These are phyloP conservation scores for Peniophora sp. DNA, from an alignment of 1,284 basidiomycete species.

Conservation along the genomic window DNA sequence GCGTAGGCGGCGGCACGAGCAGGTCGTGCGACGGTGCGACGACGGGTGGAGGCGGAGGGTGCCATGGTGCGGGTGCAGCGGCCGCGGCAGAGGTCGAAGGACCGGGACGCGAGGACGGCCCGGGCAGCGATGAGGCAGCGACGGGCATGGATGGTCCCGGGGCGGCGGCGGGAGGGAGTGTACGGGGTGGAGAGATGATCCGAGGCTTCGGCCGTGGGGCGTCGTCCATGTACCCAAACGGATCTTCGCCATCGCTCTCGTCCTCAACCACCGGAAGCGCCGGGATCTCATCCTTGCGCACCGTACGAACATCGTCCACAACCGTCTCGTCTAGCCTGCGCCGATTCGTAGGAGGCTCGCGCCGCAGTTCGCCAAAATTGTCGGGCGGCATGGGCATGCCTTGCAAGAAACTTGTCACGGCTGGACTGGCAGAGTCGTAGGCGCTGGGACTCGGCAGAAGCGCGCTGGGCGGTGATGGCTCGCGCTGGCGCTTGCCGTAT, in stretches of 20 bases:
- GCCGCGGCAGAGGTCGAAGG: not conserved
- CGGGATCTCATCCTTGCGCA: not conserved
- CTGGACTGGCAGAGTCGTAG: slow-evolving; percentile 45
- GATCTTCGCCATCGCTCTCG: slow-evolving; percentile 12
- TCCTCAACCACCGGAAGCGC: not conserved
- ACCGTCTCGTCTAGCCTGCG: slow-evolving; percentile 28
- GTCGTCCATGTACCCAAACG: slow-evolving; percentile 43
- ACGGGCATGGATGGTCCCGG: not conserved
- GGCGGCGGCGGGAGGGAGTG: slow-evolving; percentile 12
- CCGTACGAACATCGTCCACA: not conserved
- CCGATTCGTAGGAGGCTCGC: slow-evolving; percentile 32
- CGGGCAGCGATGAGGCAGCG: not conserved
- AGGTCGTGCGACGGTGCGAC: not conserved
- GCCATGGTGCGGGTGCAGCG: not conserved
- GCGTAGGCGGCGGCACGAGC: slow-evolving; percentile 12
- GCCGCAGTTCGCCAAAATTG: slow-evolving; percentile 16
- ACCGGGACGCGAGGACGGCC: not conserved
- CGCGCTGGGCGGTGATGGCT: slow-evolving; percentile 4
- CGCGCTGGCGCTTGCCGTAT: not conserved
- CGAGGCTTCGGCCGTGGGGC: not conserved
- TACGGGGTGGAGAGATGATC: slow-evolving; percentile 11
- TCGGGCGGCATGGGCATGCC: slow-evolving; percentile 27
- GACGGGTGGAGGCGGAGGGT: not conserved
- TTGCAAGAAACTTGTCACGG: slow-evolving; percentile 48
- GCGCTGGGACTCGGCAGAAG: slow-evolving; percentile 18